Percentiles rank a stretch among this genome's conserved stretches.
Evolutionary conservation across 129 eudicot genomes (phyloP).

Genomic region (Pulicaria dysenterica): DNA sequence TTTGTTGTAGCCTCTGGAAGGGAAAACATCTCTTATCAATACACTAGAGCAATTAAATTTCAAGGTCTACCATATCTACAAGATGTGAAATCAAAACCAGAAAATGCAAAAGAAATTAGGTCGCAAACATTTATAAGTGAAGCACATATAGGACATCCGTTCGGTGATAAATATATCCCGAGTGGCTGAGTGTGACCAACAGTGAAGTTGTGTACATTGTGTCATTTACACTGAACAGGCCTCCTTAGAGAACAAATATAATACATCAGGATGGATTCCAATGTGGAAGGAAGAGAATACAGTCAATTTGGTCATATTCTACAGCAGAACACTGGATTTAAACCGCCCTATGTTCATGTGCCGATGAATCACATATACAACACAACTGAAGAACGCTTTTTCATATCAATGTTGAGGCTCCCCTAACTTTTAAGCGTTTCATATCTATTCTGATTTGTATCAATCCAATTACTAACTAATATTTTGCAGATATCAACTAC

Average conservation of each 20-base stretch:
- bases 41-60: slow-evolving; percentile 16
- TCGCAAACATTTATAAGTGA: too few relatives aligned
- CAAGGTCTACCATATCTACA: slow-evolving; percentile 5
- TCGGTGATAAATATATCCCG: too few relatives aligned
- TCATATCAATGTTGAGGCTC: not conserved
- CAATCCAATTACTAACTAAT: slow-evolving; percentile 12
- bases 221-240: not conserved
- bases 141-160: too few relatives aligned
- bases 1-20: slow-evolving; percentile 88
- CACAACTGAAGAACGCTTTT: not conserved
- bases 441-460: not conserved
- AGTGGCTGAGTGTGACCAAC: too few relatives aligned
- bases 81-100: not conserved
- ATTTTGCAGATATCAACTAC: not conserved
- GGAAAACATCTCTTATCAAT: slow-evolving; percentile 18
- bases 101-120: not conserved
- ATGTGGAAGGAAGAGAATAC: not conserved
- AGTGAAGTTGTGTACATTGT: not conserved
- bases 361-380: not conserved
- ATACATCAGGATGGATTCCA: not conserved
- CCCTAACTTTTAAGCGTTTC: not conserved
- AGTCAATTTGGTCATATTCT: not conserved
- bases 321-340: not conserved
- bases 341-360: not conserved
- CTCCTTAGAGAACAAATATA: not conserved